Evolutionary conservation across 768 basidiomycete genomes (phyloP).

Genomic region (Suillus brevipes): DNA sequence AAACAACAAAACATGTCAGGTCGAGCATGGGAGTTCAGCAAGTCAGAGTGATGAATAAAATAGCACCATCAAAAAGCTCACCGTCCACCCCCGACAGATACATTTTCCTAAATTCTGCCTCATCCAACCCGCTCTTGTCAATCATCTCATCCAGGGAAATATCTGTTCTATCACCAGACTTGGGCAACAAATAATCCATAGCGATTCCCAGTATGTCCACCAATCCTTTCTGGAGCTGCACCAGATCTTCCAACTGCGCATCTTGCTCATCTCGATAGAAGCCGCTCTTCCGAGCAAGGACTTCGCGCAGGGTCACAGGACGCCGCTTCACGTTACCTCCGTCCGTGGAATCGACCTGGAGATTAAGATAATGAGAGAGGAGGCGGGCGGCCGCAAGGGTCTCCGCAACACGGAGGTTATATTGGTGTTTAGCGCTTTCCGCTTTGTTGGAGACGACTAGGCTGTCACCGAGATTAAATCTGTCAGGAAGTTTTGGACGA

Average conservation of each 20-base stretch:
- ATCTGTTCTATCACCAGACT: not conserved
- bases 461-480: not conserved
- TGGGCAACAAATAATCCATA: conserved; percentile 52
- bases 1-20: not conserved
- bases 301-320: conserved; percentile 1
- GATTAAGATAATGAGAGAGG: conserved; percentile 58
- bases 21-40: not conserved
- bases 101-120: conserved; percentile 57
- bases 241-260: not conserved
- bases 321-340: not conserved
- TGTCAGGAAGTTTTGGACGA: conserved; percentile 71
- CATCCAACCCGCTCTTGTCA: conserved; percentile 55
- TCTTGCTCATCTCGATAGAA: conserved; percentile 4
- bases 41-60: not conserved
- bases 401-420: conserved; percentile 93
- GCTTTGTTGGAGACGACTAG: conserved; percentile 82
- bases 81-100: conserved; percentile 83
- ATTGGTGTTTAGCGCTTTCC: conserved; percentile 69
- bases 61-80: conserved; percentile 32
- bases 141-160: conserved; percentile 54
- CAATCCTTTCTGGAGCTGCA: conserved; percentile 45
- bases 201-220: conserved; percentile 42
- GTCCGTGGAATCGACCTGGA: conserved; percentile 38
- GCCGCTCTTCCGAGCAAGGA: conserved; percentile 1
- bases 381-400: conserved; percentile 78